Percentiles rank a stretch among this genome's conserved stretches.
These are phyloP conservation scores for Hirsutella minnesotensis DNA, from an alignment of 2,329 filamentous ascomycete species.

Conservation along the genomic window DNA sequence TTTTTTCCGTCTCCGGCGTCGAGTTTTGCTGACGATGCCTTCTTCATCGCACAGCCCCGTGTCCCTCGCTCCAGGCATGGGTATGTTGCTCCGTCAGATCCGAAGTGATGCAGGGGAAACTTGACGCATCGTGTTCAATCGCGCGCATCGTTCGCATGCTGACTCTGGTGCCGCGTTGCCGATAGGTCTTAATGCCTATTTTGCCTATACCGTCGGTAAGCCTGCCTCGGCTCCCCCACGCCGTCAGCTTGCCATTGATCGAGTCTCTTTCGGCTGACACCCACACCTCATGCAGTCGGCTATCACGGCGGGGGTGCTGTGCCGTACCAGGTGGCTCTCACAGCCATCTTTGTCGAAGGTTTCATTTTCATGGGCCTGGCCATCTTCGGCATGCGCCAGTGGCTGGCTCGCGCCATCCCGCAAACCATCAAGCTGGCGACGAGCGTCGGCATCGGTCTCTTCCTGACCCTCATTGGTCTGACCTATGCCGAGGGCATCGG, in stretches of 20 bases:
- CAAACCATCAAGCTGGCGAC: slow-evolving; percentile 78
- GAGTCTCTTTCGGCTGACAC: neutral
- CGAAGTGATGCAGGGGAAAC: no score
- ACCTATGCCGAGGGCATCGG: slow-evolving; percentile 79
- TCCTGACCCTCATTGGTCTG: slow-evolving; percentile 63
- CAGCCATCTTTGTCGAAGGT: slow-evolving; percentile 80
- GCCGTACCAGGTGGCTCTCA: slow-evolving; percentile 64
- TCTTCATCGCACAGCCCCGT: slow-evolving; percentile 15
- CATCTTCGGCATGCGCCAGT: slow-evolving; percentile 71
- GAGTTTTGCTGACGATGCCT: neutral
- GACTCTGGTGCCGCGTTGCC: neutral
- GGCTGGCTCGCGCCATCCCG: slow-evolving; percentile 75
- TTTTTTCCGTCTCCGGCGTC: neutral
- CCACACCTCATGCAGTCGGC: slow-evolving; percentile 40
- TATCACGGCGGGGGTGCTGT: slow-evolving; percentile 62
- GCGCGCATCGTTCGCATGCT: neutral
- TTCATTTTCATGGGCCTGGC: slow-evolving; percentile 75
- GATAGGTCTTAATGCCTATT: slow-evolving; percentile 67
- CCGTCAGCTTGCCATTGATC: neutral
- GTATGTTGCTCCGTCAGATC: slow-evolving; percentile 10
- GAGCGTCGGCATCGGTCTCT: slow-evolving; percentile 75
- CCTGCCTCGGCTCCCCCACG: slow-evolving; percentile 9
- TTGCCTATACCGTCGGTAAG: slow-evolving; percentile 52
- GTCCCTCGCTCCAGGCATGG: slow-evolving; percentile 31
- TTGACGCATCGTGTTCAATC: no score